phyloP scores from a whole-genome alignment of 352 stramenopile species.

The Elongisporangium prolatum region DNA sequence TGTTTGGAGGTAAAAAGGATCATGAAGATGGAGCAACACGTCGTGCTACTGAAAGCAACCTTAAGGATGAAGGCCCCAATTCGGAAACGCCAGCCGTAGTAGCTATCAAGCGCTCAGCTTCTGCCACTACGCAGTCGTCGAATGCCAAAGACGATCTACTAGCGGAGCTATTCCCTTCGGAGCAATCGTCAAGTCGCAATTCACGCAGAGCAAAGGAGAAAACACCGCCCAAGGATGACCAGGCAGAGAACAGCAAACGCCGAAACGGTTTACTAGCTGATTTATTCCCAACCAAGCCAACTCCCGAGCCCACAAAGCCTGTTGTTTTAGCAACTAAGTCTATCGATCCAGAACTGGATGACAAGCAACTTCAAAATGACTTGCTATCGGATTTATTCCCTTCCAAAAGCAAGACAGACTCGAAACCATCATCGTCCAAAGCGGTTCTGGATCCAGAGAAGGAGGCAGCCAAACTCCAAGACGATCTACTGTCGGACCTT shows the following conservation, averaged over 20 bases:
- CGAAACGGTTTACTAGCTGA: constrained; percentile 8
- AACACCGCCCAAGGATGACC: constrained; percentile 1
- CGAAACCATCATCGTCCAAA: neutral
- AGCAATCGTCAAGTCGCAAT: constrained; percentile 4
- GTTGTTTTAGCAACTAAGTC: constrained; percentile 4
- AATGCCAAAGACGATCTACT: constrained; percentile 35
- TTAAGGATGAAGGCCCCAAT: neutral
- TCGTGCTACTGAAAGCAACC: neutral
- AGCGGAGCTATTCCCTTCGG: constrained; percentile 25
- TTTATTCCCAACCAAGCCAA: neutral
- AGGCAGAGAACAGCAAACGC: constrained; percentile 2
- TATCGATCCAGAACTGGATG: constrained; percentile 1
- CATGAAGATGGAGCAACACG: constrained; percentile 1
- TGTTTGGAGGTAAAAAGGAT: neutral
- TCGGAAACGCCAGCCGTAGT: neutral
- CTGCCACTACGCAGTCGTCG: neutral
- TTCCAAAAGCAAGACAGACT: constrained; percentile 6
- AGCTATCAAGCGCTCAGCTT: neutral
- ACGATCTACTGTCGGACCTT: constrained; percentile 25
- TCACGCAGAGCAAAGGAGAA: constrained; percentile 1
- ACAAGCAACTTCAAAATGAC: constrained; percentile 13
- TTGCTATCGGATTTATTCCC: constrained; percentile 23
- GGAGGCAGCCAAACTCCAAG: constrained; percentile 3
- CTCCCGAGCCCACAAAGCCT: neutral
- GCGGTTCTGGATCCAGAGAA: constrained; percentile 7